Evolutionary conservation across 1,284 basidiomycete genomes (phyloP), one percentile per base, ranked within the genome.

Genomic region (Ganoderma resinaceum): DNA sequence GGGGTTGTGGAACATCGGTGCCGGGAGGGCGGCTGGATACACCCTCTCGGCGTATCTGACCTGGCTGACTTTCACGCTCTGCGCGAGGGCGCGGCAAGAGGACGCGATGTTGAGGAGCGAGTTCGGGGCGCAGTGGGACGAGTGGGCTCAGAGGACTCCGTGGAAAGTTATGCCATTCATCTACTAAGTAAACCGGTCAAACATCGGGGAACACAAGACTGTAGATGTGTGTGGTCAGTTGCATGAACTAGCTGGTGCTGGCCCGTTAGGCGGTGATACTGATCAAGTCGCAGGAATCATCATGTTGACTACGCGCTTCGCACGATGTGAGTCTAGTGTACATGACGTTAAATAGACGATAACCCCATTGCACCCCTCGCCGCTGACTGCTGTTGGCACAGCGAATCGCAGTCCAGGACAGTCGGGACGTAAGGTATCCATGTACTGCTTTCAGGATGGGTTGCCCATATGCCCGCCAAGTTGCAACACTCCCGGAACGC

Each of bases 71-170:
- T 3, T 66, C 29, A 62, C 58, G 63, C 60, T 73, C 2, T 65
- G 69, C 35, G 33, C 35, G 33, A 64, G 70, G n/a, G 59, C 71
- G 37, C 40, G 26, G 43, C 38, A 33, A 35, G 70, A 73, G 37
- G 72, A 73, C 35, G 64, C 35, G 37, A 20, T 75, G 55, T 29
- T 73, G 55, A 63, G 38, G 49, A 72, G 68, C 61, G 62, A 61
- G 35, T 70, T 73, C 18, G 67, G 72, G 6, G 23, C 14, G 40
- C 66, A 68, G 37, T 75, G 73, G 73, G 70, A 75, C 8, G 72
- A 62, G 31, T 75, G 73, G 73, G 70, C 61, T 20, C 62, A 60
- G 53, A 62, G 62, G 29, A 73, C 72, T 26, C 72, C 70, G 14
- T 73, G 65, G 43, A 66, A 33, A 23, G 33, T 75, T 11, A 29